Base-by-base conservation (phyloP, 768 basidiomycete species). In the Pisolithus sp. region DNA sequence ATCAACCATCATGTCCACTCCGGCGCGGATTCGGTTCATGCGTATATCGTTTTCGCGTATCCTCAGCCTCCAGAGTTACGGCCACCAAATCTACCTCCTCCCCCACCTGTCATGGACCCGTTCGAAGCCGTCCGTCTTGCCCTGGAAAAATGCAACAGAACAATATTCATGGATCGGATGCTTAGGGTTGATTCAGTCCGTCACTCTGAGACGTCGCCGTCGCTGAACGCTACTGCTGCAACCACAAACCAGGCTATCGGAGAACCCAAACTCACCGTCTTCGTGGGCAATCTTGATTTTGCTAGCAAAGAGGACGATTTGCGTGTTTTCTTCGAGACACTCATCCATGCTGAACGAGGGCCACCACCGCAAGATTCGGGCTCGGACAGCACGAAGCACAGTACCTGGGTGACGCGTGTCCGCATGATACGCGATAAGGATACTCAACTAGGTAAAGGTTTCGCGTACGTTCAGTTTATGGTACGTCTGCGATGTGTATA, bases 211-310 rank as follows among this genome's bases (percentile, higher is more conserved):
- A 39, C 68, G 12, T 68, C 67, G 49, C 52, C 68, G 12, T 68
- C 67, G 49, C 52, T 55, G 26, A 59, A 58, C 44, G 59, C 53
- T 40, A 60, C 58, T 45, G 58, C 54, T 40, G 60, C 58, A 3
- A 53, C 59, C 3, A 61, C 55, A 5, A 59, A 66, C 9, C 63
- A 59, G 4, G 58, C 56, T 12, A 54, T 66, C 5, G 73, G 71
- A 15, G 87, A 97, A 63, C 89, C 92, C 12, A 90, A 89, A 62
- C 71, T 81, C 54, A 89, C 86, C 13, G 63, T 97, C 23, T 98
- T 97, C 61, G 85, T 99, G 2, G 95, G 95, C 5, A 93, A 89
- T 59, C 74, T 99, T 53, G 93, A 96, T 63, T 96, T 96, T 65
- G 87, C 83, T 36, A 83, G 87, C 61, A 87, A 85, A 62, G 96